phyloP scores from a whole-genome alignment of 106 monocot genomes.

The Xerophyta viscosa region DNA sequence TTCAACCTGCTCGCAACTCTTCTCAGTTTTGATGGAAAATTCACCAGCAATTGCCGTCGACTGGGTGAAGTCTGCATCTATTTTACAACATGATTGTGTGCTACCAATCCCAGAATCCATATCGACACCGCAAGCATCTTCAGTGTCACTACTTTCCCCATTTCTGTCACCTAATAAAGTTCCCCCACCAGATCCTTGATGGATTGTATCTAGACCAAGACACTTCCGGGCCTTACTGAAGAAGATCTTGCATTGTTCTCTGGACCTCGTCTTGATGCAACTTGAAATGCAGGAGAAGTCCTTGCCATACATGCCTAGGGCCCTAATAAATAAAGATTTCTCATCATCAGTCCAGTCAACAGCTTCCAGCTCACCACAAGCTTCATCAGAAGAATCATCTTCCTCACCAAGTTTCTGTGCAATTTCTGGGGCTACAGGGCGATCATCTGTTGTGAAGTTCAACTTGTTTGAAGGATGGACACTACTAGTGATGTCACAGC shows the following conservation, averaged over 20 bases:
- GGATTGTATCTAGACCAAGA: slow-evolving; percentile 57
- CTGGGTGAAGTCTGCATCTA: slow-evolving; percentile 33
- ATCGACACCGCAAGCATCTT: slow-evolving; percentile 56
- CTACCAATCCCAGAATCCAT: slow-evolving; percentile 67
- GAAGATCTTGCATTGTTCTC: slow-evolving; percentile 83
- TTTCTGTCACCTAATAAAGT: slow-evolving; percentile 39
- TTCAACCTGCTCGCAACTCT: slow-evolving; percentile 4
- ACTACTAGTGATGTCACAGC: slow-evolving; percentile 54
- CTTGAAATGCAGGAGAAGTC: slow-evolving; percentile 64
- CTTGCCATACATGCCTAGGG: slow-evolving; percentile 56
- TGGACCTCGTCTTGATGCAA: slow-evolving; percentile 55
- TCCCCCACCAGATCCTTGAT: slow-evolving; percentile 17
- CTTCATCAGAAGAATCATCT: slow-evolving; percentile 59
- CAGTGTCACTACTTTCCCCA: slow-evolving; percentile 51
- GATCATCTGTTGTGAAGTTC: slow-evolving; percentile 10
- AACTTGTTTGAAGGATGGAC: slow-evolving; percentile 40
- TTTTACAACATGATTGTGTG: slow-evolving; percentile 59
- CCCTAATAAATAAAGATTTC: slow-evolving; percentile 57
- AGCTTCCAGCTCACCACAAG: slow-evolving; percentile 36
- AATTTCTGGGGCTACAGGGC: slow-evolving; percentile 17
- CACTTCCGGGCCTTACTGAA: slow-evolving; percentile 88
- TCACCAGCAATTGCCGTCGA: slow-evolving; percentile 20
- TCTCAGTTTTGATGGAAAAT: slow-evolving; percentile 15
- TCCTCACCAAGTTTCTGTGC: slow-evolving; percentile 42
- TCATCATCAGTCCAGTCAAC: slow-evolving; percentile 86